A percentile compares a stretch with the other conserved stretches of the same genome.
Evolutionary conservation across 805 yeast genomes (phyloP).

Genomic region (Lipomyces oligophaga): DNA sequence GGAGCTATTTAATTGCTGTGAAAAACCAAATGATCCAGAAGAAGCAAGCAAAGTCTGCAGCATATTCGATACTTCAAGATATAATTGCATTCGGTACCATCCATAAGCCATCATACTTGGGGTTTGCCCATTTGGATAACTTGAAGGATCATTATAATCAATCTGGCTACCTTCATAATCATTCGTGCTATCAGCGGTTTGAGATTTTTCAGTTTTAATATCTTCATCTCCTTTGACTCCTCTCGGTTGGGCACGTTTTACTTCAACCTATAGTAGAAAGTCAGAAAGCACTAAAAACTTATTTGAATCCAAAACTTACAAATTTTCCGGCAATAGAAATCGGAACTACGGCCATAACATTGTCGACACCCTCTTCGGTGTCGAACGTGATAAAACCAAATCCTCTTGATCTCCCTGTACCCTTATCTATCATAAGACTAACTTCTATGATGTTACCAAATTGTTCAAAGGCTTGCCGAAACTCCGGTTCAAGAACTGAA

Average conservation of each 20-base stretch:
- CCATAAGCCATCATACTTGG: conserved; percentile 44
- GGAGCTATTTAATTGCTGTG: conserved; percentile 9
- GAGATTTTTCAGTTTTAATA: conserved; percentile 14
- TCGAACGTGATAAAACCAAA: conserved; percentile 96
- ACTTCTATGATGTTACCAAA: conserved; percentile 93
- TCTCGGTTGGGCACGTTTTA: conserved; percentile 45
- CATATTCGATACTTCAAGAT: conserved; percentile 23
- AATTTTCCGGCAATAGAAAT: conserved; percentile 75
- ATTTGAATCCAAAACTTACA: too few species aligned
- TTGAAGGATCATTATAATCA: conserved; percentile 12
- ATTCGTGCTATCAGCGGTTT: conserved; percentile 24
- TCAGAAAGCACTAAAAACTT: not conserved
- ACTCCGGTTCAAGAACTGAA: conserved; percentile 86
- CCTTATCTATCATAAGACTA: conserved; percentile 94
- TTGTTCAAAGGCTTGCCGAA: conserved; percentile 77
- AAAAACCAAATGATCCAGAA: conserved; percentile 2
- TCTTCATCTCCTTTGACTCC: conserved; percentile 25
- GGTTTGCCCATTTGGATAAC: conserved; percentile 37
- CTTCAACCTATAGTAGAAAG: conserved; percentile 39
- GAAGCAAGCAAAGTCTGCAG: conserved; percentile 9
- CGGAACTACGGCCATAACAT: conserved; percentile 76
- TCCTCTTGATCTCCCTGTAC: conserved; percentile 94
- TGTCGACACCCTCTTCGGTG: conserved; percentile 88
- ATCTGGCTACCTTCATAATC: conserved; percentile 4
- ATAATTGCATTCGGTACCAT: conserved; percentile 42